Conservation (phyloP, 495 filamentous ascomycete genomes). For the Clohesyomyces aquaticus region DNA sequence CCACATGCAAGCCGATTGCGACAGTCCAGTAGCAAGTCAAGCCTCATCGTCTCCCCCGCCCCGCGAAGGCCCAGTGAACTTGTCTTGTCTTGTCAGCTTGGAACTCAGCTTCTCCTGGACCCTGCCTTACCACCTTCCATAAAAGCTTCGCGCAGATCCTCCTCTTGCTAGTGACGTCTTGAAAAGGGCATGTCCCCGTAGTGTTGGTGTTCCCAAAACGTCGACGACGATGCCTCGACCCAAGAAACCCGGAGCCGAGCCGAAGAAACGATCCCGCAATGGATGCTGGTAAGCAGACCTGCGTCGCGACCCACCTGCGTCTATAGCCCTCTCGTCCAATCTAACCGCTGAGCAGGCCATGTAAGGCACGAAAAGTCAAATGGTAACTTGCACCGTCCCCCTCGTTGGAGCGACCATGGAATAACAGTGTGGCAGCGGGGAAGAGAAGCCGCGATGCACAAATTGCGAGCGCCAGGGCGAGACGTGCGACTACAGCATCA, state of each 20-base stretch:
- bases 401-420: neutral
- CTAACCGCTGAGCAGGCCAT: conserved; percentile 46
- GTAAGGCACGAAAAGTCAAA: conserved; percentile 85
- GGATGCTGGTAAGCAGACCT: conserved; percentile 73
- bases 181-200: conserved; percentile 12
- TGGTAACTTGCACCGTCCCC: conserved; percentile 54
- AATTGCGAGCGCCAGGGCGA: conserved; percentile 80
- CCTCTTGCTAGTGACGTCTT: neutral
- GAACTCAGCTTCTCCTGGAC: conserved; percentile 8
- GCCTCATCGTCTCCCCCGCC: conserved; percentile 19
- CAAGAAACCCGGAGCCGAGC: conserved; percentile 49
- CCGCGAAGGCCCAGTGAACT: too few species aligned
- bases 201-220: neutral
- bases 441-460: conserved; percentile 75
- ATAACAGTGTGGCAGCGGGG: conserved; percentile 55
- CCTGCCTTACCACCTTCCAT: conserved; percentile 12
- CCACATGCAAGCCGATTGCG: conserved; percentile 15
- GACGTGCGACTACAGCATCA: conserved; percentile 82
- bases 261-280: conserved; percentile 71
- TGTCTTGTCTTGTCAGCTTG: conserved; percentile 22
- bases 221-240: conserved; percentile 47
- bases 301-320: neutral
- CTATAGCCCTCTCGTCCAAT: conserved; percentile 12
- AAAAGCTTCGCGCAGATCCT: conserved; percentile 23
- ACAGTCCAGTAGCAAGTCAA: conserved; percentile 8